Evolutionary conservation across 306 rosid species (phyloP).

Genomic region (Clitoria ternatea): DNA sequence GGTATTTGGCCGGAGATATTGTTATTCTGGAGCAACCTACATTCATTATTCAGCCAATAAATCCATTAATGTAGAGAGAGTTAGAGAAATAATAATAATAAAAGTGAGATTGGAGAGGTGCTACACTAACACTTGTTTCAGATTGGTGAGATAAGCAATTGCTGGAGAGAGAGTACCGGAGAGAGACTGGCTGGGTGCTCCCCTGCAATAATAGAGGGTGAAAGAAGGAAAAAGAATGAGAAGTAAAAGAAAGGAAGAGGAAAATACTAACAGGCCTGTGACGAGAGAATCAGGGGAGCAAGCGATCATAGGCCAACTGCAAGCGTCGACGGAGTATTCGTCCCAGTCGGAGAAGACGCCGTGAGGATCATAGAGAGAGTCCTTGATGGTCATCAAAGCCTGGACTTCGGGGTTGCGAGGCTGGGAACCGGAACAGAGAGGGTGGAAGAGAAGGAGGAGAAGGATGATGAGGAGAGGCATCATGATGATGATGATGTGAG

Average conservation of each 20-base stretch:
- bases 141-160: conserved; percentile 76
- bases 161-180: conserved; percentile 77
- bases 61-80: too few species aligned
- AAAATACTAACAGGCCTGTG: conserved; percentile 66
- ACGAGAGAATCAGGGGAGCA: conserved; percentile 75
- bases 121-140: conserved; percentile 93
- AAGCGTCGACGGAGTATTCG: conserved; percentile 87
- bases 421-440: conserved; percentile 50
- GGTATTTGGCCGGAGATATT: conserved; percentile 84
- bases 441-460: conserved; percentile 20
- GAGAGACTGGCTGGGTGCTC: conserved; percentile 93
- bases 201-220: conserved; percentile 36
- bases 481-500: not conserved
- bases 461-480: conserved; percentile 38
- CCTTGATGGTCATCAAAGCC: conserved; percentile 64
- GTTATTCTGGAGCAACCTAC: conserved; percentile 82
- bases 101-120: not conserved
- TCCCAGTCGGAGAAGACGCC: conserved; percentile 85
- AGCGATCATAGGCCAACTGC: conserved; percentile 94
- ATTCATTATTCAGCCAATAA: conserved; percentile 23
- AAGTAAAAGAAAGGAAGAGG: not conserved
- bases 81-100: not conserved
- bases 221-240: not conserved
- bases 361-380: conserved; percentile 64
- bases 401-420: conserved; percentile 97